A percentile compares a stretch with the other conserved stretches of the same genome.
phyloP scores from a whole-genome alignment of 768 basidiomycete genomes.

The Obba rivulosa region DNA sequence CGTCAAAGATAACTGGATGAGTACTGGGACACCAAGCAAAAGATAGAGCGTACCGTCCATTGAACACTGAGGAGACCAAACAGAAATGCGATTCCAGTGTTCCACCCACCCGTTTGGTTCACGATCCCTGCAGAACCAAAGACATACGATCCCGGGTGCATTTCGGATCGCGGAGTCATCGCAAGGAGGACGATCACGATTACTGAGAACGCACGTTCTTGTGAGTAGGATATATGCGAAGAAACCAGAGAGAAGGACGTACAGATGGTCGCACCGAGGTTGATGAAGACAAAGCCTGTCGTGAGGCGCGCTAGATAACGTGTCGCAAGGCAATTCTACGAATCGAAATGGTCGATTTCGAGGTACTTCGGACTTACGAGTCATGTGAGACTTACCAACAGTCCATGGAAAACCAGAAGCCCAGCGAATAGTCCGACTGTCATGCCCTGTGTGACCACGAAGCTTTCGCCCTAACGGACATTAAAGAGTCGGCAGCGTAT shows the following conservation, averaged over 20 bases:
- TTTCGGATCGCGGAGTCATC: conserved; percentile 63
- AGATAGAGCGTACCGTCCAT: conserved; percentile 59
- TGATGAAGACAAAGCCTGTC: conserved; percentile 78
- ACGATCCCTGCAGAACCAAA: conserved; percentile 71
- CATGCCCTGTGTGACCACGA: conserved; percentile 61
- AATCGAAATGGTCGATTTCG: not conserved
- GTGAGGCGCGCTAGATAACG: conserved; percentile 71
- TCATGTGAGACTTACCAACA: conserved; percentile 41
- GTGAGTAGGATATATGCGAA: not conserved
- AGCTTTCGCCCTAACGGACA: conserved; percentile 44
- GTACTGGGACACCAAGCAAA: not conserved
- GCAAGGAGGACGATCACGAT: conserved; percentile 84
- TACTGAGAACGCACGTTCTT: conserved; percentile 33
- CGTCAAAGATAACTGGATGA: not conserved
- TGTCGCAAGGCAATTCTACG: conserved; percentile 74
- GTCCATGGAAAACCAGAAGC: conserved; percentile 72
- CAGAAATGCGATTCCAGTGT: conserved; percentile 74
- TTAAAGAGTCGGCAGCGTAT: not conserved
- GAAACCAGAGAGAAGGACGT: conserved; percentile 17
- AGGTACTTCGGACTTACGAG: not conserved
- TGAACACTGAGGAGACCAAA: conserved; percentile 84
- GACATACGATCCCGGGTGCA: conserved; percentile 77
- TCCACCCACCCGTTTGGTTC: conserved; percentile 80
- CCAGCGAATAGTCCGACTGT: conserved; percentile 74
- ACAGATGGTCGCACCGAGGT: conserved; percentile 74